phyloP scores from a whole-genome alignment of 108 stramenopile genomes.

The Phaeodactylum tricornutum region DNA sequence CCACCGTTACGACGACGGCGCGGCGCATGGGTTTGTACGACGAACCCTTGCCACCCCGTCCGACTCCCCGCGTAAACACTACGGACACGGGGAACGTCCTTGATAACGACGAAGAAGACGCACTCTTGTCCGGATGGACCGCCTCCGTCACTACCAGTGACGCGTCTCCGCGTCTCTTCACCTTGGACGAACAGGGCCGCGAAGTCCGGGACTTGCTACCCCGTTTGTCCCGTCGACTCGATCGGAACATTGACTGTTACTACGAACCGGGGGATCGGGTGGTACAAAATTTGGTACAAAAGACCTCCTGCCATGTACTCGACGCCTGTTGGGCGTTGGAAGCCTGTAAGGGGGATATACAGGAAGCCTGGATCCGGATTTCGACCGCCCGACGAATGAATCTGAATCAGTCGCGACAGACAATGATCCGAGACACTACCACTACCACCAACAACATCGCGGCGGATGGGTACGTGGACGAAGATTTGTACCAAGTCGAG shows the following conservation, averaged over 20 bases:
- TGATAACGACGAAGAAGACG: conserved; percentile 18
- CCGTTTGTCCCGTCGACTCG: conserved; percentile 5
- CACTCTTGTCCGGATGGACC: background rate
- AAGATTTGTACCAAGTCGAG: conserved; percentile 3
- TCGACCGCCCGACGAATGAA: conserved; percentile 13
- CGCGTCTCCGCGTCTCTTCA: conserved; percentile 9
- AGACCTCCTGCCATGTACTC: conserved; percentile 10
- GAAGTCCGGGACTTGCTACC: conserved; percentile 14
- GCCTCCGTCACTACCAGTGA: background rate
- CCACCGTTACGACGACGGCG: no score
- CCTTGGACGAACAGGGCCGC: conserved; percentile 6
- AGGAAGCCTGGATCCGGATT: conserved; percentile 17
- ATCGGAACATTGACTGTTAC: conserved; percentile 12
- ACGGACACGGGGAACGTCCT: conserved; percentile 2
- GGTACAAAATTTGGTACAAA: conserved; percentile 19
- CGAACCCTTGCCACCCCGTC: conserved; percentile 15
- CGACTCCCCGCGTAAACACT: conserved; percentile 3
- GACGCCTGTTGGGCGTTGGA: conserved; percentile 32
- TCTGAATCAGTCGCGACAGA: background rate
- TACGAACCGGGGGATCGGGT: conserved; percentile 13
- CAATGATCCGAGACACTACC: background rate
- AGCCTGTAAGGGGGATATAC: conserved; percentile 21
- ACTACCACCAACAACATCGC: background rate
- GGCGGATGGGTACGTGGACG: background rate
- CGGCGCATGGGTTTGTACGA: conserved; percentile 10